phyloP scores from a whole-genome alignment of 1,284 basidiomycete genomes.

The Xerocomus minutiporus region DNA sequence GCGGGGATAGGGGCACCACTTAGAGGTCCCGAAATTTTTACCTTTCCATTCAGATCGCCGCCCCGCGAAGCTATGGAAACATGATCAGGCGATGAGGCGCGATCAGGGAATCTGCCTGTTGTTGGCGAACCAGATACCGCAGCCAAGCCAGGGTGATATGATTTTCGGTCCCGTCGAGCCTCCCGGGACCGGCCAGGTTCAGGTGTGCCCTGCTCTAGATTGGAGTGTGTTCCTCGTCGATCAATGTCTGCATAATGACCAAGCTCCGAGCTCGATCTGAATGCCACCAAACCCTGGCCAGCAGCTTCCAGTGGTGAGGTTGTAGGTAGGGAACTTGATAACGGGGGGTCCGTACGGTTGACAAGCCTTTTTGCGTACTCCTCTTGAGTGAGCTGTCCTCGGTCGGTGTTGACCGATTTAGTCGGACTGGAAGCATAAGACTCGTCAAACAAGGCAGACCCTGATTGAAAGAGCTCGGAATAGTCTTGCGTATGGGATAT shows the following conservation, averaged over 20 bases:
- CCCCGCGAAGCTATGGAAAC: slow-evolving; percentile 30
- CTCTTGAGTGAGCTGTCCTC: slow-evolving; percentile 36
- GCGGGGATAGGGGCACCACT: slow-evolving; percentile 81
- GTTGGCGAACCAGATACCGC: slow-evolving; percentile 45
- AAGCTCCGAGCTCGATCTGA: slow-evolving; percentile 70
- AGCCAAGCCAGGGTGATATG: slow-evolving; percentile 52
- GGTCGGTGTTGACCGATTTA: slow-evolving; percentile 40
- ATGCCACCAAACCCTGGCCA: slow-evolving; percentile 34
- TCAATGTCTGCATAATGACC: slow-evolving; percentile 70
- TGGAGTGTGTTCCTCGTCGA: slow-evolving; percentile 31
- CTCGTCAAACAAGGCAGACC: slow-evolving; percentile 31
- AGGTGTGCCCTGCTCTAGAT: slow-evolving; percentile 41
- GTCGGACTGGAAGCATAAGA: slow-evolving; percentile 51
- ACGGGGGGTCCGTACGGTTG: slow-evolving; percentile 49
- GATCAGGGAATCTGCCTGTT: slow-evolving; percentile 41
- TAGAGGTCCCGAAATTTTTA: slow-evolving; percentile 87
- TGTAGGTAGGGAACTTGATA: slow-evolving; percentile 55
- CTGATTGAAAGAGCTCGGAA: slow-evolving; percentile 56
- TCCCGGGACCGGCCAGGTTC: slow-evolving; percentile 53
- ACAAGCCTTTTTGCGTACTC: slow-evolving; percentile 37
- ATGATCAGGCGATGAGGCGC: slow-evolving; percentile 59
- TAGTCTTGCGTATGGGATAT: slow-evolving; percentile 55
- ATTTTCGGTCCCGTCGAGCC: slow-evolving; percentile 46
- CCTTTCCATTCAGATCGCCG: slow-evolving; percentile 47
- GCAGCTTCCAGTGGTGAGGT: slow-evolving; percentile 43